phyloP scores from a whole-genome alignment of 345 rosid genomes.

The Laguncularia racemosa region DNA sequence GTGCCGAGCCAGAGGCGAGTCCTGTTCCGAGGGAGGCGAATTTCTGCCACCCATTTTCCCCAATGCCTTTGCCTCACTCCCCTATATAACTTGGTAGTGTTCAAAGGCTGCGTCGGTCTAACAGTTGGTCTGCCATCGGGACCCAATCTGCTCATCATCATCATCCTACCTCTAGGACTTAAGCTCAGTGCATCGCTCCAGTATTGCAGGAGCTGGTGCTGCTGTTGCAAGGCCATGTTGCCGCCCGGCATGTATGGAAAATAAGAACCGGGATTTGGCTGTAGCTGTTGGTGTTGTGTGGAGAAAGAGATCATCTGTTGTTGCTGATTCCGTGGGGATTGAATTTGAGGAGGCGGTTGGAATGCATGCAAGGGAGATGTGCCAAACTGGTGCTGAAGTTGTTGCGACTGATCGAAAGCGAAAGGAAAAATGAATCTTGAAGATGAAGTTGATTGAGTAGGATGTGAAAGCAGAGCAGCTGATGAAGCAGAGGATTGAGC shows the following conservation, averaged over 20 bases:
- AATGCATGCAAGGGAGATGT: slow-evolving; percentile 21
- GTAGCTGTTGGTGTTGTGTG: slow-evolving; percentile 35
- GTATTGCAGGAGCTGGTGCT: slow-evolving; percentile 52
- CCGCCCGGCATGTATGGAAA: slow-evolving; percentile 23
- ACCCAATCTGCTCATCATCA: slow-evolving; percentile 67
- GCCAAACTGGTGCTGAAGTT: slow-evolving; percentile 29
- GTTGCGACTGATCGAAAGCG: slow-evolving; percentile 34
- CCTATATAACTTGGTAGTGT: slow-evolving; percentile 74
- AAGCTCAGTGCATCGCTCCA: slow-evolving; percentile 57
- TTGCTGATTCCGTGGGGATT: slow-evolving; percentile 20
- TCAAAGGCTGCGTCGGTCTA: slow-evolving; percentile 61
- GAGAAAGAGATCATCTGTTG: slow-evolving; percentile 78
- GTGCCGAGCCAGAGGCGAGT: slow-evolving; percentile 96
- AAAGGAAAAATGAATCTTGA: slow-evolving; percentile 47
- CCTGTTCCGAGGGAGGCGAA: slow-evolving; percentile 85
- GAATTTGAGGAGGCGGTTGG: slow-evolving; percentile 22
- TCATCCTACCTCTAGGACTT: slow-evolving; percentile 73
- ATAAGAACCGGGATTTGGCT: slow-evolving; percentile 7
- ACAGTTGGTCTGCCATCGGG: slow-evolving; percentile 47
- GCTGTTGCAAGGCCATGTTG: slow-evolving; percentile 31
- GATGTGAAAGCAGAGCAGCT: no score
- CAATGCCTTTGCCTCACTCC: slow-evolving; percentile 95
- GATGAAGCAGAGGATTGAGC: slow-evolving; percentile 15
- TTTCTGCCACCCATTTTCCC: slow-evolving; percentile 99
- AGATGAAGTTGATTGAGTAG: slow-evolving; percentile 15